Percentiles rank a stretch among this genome's conserved stretches.
Conservation (phyloP, 2,329 filamentous ascomycete species). For the Lojkania enalia region DNA sequence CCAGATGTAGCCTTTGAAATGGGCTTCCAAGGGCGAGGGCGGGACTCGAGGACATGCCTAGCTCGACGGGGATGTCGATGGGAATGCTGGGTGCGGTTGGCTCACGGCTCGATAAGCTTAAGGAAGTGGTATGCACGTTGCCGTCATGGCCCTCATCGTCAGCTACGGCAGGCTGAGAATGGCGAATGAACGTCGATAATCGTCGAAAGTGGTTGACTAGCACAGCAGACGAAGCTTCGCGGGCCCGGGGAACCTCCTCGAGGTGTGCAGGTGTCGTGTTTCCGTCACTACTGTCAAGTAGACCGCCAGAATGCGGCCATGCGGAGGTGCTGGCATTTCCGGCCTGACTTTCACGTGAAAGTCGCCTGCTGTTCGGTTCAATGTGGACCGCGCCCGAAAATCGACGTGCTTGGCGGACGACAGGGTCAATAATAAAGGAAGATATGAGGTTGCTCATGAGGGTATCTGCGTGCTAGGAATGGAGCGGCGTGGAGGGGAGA, state of each 20-base stretch:
- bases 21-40: constrained; percentile 32
- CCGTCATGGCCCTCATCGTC: constrained; percentile 29
- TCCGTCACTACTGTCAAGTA: constrained; percentile 1
- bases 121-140: constrained; percentile 11
- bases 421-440: constrained; percentile 46
- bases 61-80: constrained; percentile 27
- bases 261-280: constrained; percentile 12
- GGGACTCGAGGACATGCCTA: constrained; percentile 38
- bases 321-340: constrained; percentile 22
- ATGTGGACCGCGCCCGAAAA: constrained; percentile 35
- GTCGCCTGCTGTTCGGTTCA: constrained; percentile 17
- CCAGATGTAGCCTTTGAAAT: constrained; percentile 29
- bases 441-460: constrained; percentile 45
- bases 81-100: constrained; percentile 23
- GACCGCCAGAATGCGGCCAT: constrained; percentile 5
- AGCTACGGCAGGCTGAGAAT: constrained; percentile 26
- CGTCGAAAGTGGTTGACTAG: constrained; percentile 23
- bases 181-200: constrained; percentile 28
- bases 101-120: constrained; percentile 15
- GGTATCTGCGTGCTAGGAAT: constrained; percentile 16
- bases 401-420: constrained; percentile 45
- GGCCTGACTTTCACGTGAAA: constrained; percentile 36
- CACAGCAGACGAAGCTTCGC: constrained; percentile 11
- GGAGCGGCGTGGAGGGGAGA: not conserved
- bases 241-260: constrained; percentile 12